Base-by-base conservation (phyloP, 2,329 filamentous ascomycete genomes). In the Cercospora sesami region DNA sequence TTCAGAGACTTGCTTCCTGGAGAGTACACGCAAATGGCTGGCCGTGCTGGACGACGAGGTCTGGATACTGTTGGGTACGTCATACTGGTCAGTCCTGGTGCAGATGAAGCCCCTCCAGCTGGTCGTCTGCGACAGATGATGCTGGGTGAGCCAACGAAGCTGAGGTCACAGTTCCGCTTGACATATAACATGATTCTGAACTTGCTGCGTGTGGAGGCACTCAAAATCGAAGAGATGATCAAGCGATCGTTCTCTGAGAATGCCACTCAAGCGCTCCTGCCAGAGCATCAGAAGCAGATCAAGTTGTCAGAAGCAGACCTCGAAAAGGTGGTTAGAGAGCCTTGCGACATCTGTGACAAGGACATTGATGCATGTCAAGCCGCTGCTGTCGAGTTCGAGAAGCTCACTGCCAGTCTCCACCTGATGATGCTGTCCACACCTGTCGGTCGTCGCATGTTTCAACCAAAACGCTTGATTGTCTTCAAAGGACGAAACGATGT, bases 151-250 rank as follows among this genome's bases (percentile, higher is more conserved):
- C 94, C 95, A 33, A 97, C 93, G 28, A 98, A 98, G 81, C 86
- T 99, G 60, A 89, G 93, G 58, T 98, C 94, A 6, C 95, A 99
- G 77, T 99, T 99, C 84, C 89, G 95, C 69, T 84, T 99, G 59
- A 99, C 96, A 0, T 99, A 99, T 84, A 99, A 98, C 81, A 99
- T 99, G 95, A 99, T 99, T 69, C 83, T 99, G 31, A 99, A 98
- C 76, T 84, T 99, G 33, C 84, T 99, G 60, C 90, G 95, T 39
- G 95, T 99, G 2, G 95, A 99, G 79, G 95, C 95, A 2, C 82
- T 99, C 72, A 98, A 97, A 82, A 98, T 99, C 74, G 95, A 99
- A 79, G 95, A 99, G 81, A 99, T 99, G 95, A 99, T 99, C 83
- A 99, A 99, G 85, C 91, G 95, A 72, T 97, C 94, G 79, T 99